Percentiles rank a stretch among this genome's conserved stretches.
Conservation (phyloP, 2,329 filamentous ascomycete species). For the Seiridium cupressi region DNA sequence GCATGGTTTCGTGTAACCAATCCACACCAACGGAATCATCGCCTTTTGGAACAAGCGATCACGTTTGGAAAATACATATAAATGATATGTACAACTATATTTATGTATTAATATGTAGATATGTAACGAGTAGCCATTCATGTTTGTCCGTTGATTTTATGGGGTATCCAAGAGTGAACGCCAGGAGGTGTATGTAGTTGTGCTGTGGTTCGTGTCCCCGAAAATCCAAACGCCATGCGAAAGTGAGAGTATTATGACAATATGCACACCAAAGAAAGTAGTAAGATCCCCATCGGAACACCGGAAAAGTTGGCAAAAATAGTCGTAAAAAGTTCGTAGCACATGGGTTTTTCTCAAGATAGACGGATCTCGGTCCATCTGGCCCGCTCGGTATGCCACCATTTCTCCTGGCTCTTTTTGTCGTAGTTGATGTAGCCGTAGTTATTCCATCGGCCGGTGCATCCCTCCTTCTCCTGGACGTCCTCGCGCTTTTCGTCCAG, state of each 20-base stretch:
- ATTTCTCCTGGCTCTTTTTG: slow-evolving; percentile 43
- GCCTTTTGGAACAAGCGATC: no score
- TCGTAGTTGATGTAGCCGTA: slow-evolving; percentile 33
- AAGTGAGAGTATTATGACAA: not conserved
- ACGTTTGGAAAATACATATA: no score
- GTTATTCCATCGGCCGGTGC: slow-evolving; percentile 47
- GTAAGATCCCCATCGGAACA: not conserved
- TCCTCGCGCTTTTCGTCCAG: slow-evolving; percentile 46
- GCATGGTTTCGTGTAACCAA: no score
- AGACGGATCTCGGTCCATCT: slow-evolving; percentile 32
- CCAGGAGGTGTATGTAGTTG: not conserved
- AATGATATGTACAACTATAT: not conserved
- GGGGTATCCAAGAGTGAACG: not conserved
- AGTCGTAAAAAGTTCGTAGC: not conserved
- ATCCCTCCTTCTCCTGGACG: slow-evolving; percentile 35
- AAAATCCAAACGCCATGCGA: not conserved
- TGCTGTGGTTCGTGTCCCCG: not conserved
- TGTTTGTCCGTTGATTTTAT: not conserved
- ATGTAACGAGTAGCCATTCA: not conserved
- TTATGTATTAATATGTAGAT: slow-evolving; percentile 1
- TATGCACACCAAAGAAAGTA: not conserved
- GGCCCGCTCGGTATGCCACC: slow-evolving; percentile 50
- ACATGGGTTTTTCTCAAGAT: not conserved
- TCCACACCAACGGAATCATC: no score
- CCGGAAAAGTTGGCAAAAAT: not conserved